Conservation (phyloP, 2,329 filamentous ascomycete species). For the Rhytidhysteron rufulum region DNA sequence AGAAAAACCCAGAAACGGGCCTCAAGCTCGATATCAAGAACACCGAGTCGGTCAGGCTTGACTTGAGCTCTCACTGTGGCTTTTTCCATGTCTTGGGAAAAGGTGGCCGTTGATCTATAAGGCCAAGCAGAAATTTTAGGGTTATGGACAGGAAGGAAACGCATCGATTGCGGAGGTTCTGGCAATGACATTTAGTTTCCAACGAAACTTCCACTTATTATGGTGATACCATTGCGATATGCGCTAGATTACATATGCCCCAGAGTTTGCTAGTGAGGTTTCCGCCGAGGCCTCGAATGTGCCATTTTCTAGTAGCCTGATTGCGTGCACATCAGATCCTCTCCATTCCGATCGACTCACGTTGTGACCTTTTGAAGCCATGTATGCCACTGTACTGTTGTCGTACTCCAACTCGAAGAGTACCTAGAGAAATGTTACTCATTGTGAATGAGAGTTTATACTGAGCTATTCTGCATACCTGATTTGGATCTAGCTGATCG, state of each 20-base stretch:
- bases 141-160: no score
- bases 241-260: no score
- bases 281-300: slow-evolving; percentile 71
- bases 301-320: slow-evolving; percentile 57
- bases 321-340: slow-evolving; percentile 63
- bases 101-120: background rate
- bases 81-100: background rate
- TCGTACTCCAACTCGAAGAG: slow-evolving; percentile 65
- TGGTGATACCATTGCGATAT: no score
- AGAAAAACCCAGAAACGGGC: background rate
- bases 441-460: no score
- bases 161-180: no score
- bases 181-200: no score
- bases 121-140: no score
- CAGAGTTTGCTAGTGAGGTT: slow-evolving; percentile 65
- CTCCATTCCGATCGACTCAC: slow-evolving; percentile 60
- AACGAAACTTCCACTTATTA: no score
- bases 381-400: slow-evolving; percentile 55
- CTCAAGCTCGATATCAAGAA: background rate
- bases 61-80: background rate
- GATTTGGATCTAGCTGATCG: slow-evolving; percentile 71
- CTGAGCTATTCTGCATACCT: no score
- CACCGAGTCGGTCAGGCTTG: background rate
- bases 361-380: slow-evolving; percentile 62
- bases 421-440: no score